phyloP scores from a whole-genome alignment of 176 grass and related monocot species.

The Rhynchospora tenuis region DNA sequence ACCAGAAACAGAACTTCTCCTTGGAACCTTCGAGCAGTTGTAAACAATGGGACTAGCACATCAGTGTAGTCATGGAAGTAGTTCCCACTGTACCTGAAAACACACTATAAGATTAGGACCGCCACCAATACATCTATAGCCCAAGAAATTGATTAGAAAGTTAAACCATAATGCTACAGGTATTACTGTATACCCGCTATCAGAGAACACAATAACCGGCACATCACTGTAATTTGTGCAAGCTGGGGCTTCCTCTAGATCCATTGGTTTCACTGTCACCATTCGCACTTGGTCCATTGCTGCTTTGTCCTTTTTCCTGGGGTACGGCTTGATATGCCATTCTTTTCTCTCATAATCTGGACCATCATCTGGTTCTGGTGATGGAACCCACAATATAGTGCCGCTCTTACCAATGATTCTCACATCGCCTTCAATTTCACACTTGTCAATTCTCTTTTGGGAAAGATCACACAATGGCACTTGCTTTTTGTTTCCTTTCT shows the following conservation, averaged over 20 bases:
- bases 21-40: conserved; percentile 36
- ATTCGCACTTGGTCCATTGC: conserved; percentile 33
- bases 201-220: conserved; percentile 74
- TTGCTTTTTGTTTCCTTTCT: conserved; percentile 12
- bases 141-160: too few relatives aligned
- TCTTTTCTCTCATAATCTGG: conserved; percentile 42
- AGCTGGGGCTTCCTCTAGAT: background rate
- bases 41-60: conserved; percentile 72
- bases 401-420: conserved; percentile 38
- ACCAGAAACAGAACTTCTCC: conserved; percentile 70
- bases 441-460: conserved; percentile 66
- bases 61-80: conserved; percentile 92
- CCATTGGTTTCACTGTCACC: conserved; percentile 36
- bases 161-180: background rate
- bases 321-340: conserved; percentile 60
- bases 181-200: conserved; percentile 27
- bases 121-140: background rate
- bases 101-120: background rate
- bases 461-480: conserved; percentile 53
- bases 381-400: conserved; percentile 40
- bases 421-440: conserved; percentile 70
- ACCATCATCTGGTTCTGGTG: conserved; percentile 23
- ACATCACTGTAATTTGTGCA: conserved; percentile 39
- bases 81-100: conserved; percentile 66
- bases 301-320: conserved; percentile 43